A percentile compares a stretch with the other conserved stretches of the same genome.
phyloP scores from a whole-genome alignment of 768 basidiomycete species.

The Rhizopogon vinicolor region DNA sequence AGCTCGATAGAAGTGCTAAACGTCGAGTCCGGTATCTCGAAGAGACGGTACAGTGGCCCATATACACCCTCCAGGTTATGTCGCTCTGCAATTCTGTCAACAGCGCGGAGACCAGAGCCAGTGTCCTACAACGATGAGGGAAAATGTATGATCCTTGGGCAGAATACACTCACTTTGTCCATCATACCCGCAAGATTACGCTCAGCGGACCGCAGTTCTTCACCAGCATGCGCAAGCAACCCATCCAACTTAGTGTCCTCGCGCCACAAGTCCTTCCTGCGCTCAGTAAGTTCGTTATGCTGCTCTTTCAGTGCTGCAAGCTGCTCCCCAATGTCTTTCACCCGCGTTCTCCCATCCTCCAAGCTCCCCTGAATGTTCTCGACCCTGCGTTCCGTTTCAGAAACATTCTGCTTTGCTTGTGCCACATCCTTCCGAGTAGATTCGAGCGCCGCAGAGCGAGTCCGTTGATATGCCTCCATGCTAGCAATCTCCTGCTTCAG shows the following conservation, averaged over 20 bases:
- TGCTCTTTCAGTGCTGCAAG: conserved; percentile 58
- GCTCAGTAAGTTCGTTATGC: conserved; percentile 66
- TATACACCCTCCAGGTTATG: conserved; percentile 80
- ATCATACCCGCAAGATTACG: conserved; percentile 82
- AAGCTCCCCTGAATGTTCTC: conserved; percentile 51
- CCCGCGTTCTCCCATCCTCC: conserved; percentile 58
- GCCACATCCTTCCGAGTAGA: conserved; percentile 47
- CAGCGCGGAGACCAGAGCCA: conserved; percentile 79
- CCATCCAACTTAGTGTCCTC: conserved; percentile 89
- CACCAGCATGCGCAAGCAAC: conserved; percentile 67
- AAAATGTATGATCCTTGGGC: background rate
- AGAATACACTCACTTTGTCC: conserved; percentile 67
- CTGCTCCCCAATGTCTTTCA: conserved; percentile 59
- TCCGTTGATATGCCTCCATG: conserved; percentile 54
- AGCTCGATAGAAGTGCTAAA: conserved; percentile 93
- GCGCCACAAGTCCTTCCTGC: conserved; percentile 90
- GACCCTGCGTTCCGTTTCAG: conserved; percentile 56
- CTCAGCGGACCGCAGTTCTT: conserved; percentile 81
- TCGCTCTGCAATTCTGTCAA: conserved; percentile 78
- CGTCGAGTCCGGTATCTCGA: conserved; percentile 81
- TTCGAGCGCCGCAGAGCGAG: conserved; percentile 53
- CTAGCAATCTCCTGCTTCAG: conserved; percentile 75
- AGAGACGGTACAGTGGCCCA: conserved; percentile 91
- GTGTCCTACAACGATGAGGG: conserved; percentile 61
- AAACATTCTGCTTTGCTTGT: conserved; percentile 41